These are phyloP conservation scores for Aspergillus thermomutatus DNA, from an alignment of 2,329 filamentous ascomycete species.

Conservation along the genomic window DNA sequence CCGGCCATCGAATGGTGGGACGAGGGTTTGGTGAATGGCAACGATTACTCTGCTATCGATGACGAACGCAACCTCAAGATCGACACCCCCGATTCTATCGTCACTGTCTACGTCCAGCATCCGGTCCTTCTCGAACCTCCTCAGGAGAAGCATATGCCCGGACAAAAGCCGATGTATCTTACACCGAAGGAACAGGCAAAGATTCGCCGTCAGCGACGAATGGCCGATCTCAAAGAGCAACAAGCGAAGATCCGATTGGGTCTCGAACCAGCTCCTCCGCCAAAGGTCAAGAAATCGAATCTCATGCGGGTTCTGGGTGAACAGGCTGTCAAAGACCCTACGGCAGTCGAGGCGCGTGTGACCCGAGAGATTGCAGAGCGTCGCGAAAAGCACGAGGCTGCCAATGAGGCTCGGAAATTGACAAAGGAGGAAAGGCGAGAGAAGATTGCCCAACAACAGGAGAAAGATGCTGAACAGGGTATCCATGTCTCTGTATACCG, in stretches of 20 bases:
- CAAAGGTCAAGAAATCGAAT: slow-evolving; percentile 96
- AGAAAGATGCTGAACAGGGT: slow-evolving; percentile 81
- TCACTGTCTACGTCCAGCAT: slow-evolving; percentile 89
- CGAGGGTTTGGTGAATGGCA: slow-evolving; percentile 74
- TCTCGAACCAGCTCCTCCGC: slow-evolving; percentile 81
- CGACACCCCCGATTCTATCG: slow-evolving; percentile 73
- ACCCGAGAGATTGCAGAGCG: slow-evolving; percentile 90
- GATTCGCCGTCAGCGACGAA: slow-evolving; percentile 80
- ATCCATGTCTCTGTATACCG: slow-evolving; percentile 85
- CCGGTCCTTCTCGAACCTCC: slow-evolving; percentile 87
- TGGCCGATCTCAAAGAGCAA: slow-evolving; percentile 90
- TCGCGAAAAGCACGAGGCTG: slow-evolving; percentile 69
- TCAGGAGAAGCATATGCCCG: slow-evolving; percentile 76
- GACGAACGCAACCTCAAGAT: slow-evolving; percentile 67
- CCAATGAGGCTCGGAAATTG: slow-evolving; percentile 81
- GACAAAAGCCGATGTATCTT: slow-evolving; percentile 85
- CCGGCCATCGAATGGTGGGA: slow-evolving; percentile 98
- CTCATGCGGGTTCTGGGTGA: slow-evolving; percentile 96
- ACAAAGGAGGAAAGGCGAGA: slow-evolving; percentile 83
- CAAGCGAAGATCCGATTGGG: slow-evolving; percentile 94
- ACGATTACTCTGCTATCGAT: slow-evolving; percentile 69
- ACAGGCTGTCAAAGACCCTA: slow-evolving; percentile 90
- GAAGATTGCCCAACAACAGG: slow-evolving; percentile 78
- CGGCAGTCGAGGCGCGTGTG: slow-evolving; percentile 90
- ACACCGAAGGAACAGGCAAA: slow-evolving; percentile 91